These are phyloP conservation scores for Candida labiduridarum DNA, from an alignment of 1,139 yeast species.

Conservation along the genomic window DNA sequence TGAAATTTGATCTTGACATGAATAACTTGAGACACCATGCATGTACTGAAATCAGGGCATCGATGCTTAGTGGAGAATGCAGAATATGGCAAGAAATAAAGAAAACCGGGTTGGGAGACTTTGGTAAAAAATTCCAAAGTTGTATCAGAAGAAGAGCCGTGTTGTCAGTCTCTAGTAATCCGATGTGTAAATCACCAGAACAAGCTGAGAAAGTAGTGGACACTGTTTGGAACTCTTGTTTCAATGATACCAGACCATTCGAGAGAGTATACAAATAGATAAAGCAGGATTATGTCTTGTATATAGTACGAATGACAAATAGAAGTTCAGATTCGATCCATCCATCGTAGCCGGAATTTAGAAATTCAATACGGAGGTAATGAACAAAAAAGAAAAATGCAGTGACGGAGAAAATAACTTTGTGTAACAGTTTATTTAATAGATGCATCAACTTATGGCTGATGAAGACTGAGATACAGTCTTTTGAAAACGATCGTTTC, in stretches of 20 bases:
- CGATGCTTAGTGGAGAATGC: slow-evolving; percentile 93
- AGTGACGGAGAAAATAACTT: too few relatives aligned
- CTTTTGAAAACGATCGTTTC: too few relatives aligned
- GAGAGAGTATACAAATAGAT: slow-evolving; percentile 76
- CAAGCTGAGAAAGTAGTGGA: slow-evolving; percentile 82
- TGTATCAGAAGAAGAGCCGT: slow-evolving; percentile 90
- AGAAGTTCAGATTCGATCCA: neutral
- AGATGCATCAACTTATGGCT: too few relatives aligned
- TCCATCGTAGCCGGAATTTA: too few relatives aligned
- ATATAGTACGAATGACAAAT: neutral
- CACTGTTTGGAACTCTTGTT: slow-evolving; percentile 91
- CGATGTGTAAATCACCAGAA: slow-evolving; percentile 68
- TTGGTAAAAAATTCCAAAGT: slow-evolving; percentile 83
- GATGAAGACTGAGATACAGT: too few relatives aligned
- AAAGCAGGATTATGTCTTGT: neutral
- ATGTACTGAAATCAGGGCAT: slow-evolving; percentile 94
- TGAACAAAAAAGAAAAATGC: too few relatives aligned
- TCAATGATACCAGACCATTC: slow-evolving; percentile 93
- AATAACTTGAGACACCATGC: slow-evolving; percentile 88
- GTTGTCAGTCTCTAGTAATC: slow-evolving; percentile 83
- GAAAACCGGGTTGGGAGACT: slow-evolving; percentile 59
- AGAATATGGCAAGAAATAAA: slow-evolving; percentile 84
- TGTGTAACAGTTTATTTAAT: too few relatives aligned
- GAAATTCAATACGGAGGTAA: too few relatives aligned
- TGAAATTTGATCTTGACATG: slow-evolving; percentile 87